These are phyloP conservation scores for Tulasnella sp. DNA, from an alignment of 768 basidiomycete genomes.

Conservation along the genomic window DNA sequence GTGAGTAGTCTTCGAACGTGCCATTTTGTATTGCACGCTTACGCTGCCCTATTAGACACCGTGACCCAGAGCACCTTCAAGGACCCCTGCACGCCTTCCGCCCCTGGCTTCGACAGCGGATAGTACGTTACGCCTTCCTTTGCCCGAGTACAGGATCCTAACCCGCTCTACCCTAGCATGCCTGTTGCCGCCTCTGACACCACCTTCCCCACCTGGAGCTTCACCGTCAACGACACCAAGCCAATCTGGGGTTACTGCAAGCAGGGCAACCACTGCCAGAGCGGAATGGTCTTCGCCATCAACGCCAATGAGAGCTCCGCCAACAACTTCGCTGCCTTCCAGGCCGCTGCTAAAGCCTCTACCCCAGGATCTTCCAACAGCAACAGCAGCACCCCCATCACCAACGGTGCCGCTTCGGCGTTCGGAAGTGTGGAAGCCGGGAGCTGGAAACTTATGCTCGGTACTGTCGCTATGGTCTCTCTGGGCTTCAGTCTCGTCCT, in stretches of 20 bases:
- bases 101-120: conserved; percentile 17
- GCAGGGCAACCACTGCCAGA: conserved; percentile 16
- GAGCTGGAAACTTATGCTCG: background rate
- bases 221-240: conserved; percentile 16
- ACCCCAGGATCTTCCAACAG: background rate
- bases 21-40: background rate
- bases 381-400: background rate
- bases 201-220: conserved; percentile 11
- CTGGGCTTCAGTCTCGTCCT: background rate
- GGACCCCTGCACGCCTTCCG: conserved; percentile 22
- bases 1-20: conserved; percentile 14
- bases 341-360: conserved; percentile 14
- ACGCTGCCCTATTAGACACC: conserved; percentile 19
- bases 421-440: background rate
- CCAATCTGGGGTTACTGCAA: conserved; percentile 18
- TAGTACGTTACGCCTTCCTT: conserved; percentile 10
- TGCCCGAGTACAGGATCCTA: background rate
- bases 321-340: conserved; percentile 18
- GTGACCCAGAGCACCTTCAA: conserved; percentile 28
- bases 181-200: conserved; percentile 9
- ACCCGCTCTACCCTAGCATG: background rate
- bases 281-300: conserved; percentile 19
- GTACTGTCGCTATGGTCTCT: background rate
- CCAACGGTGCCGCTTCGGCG: no score
- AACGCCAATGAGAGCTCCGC: conserved; percentile 15